Evolutionary conservation across 1,139 yeast species (phyloP).

Genomic region (Pichia sp.): DNA sequence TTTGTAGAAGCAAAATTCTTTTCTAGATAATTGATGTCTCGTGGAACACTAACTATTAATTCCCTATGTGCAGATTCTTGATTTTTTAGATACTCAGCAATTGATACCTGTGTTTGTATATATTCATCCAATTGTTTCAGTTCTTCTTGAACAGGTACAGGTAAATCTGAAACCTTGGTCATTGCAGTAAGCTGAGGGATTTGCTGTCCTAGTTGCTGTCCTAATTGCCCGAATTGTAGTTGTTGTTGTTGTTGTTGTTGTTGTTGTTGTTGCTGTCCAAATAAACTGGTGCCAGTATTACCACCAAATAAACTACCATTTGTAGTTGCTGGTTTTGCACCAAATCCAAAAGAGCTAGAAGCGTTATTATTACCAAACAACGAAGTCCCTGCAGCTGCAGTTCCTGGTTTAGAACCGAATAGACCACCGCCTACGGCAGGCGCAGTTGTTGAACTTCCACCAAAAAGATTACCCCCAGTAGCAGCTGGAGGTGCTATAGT

Average conservation of each 20-base stretch:
- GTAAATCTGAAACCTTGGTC: conserved; percentile 83
- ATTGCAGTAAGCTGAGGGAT: conserved; percentile 63
- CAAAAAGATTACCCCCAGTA: conserved; percentile 31
- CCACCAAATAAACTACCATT: conserved; percentile 19
- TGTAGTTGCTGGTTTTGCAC: conserved; percentile 19
- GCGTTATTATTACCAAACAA: conserved; percentile 30
- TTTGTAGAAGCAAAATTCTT: conserved; percentile 57
- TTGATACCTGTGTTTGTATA: conserved; percentile 75
- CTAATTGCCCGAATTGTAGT: conserved; percentile 8
- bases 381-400: conserved; percentile 26
- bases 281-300: conserved; percentile 23
- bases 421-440: conserved; percentile 32
- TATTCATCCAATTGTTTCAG: conserved; percentile 78
- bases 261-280: conserved; percentile 29
- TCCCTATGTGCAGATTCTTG: conserved; percentile 61
- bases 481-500: conserved; percentile 13
- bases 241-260: conserved; percentile 23
- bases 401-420: conserved; percentile 27
- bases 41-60: conserved; percentile 71
- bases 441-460: conserved; percentile 4
- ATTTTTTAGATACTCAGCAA: conserved; percentile 69
- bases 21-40: conserved; percentile 69
- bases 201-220: conserved; percentile 28
- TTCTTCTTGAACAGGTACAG: conserved; percentile 66
- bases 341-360: conserved; percentile 25